Evolutionary conservation across 108 stramenopile species (phyloP).

Genomic region (Fragilaria crotonensis): DNA sequence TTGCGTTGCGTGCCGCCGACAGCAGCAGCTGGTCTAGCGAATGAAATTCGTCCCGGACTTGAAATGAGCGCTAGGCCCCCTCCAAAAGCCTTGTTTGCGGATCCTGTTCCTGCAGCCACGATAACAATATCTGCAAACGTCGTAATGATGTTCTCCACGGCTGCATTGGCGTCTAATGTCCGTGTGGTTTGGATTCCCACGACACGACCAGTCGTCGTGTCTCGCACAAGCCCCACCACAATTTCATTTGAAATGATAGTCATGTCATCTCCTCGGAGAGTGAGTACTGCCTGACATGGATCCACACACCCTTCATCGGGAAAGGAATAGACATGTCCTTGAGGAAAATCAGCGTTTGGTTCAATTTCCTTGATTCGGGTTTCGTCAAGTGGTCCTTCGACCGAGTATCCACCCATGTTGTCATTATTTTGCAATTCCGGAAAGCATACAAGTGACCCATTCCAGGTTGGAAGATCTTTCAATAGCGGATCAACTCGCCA

Average conservation of each 20-base stretch:
- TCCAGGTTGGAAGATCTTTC: slow-evolving; percentile 32
- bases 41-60: slow-evolving; percentile 40
- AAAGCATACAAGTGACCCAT: slow-evolving; percentile 35
- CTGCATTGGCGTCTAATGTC: background rate
- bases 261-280: slow-evolving; percentile 12
- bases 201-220: slow-evolving; percentile 9
- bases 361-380: slow-evolving; percentile 13
- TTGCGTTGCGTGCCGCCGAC: background rate
- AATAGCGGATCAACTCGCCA: slow-evolving; percentile 41
- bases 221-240: slow-evolving; percentile 22
- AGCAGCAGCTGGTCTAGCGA: slow-evolving; percentile 6
- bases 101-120: slow-evolving; percentile 41
- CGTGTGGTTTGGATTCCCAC: slow-evolving; percentile 1
- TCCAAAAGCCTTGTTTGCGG: slow-evolving; percentile 17
- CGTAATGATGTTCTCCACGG: background rate
- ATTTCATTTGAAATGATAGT: slow-evolving; percentile 8
- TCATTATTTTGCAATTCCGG: background rate
- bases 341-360: slow-evolving; percentile 17
- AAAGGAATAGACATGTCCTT: slow-evolving; percentile 30
- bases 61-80: slow-evolving; percentile 23
- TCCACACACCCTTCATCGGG: slow-evolving; percentile 59
- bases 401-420: slow-evolving; percentile 26
- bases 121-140: slow-evolving; percentile 34
- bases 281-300: slow-evolving; percentile 29
- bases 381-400: slow-evolving; percentile 9